These are phyloP conservation scores for Areca catechu DNA, from an alignment of 176 grass and related monocot species.

Conservation along the genomic window DNA sequence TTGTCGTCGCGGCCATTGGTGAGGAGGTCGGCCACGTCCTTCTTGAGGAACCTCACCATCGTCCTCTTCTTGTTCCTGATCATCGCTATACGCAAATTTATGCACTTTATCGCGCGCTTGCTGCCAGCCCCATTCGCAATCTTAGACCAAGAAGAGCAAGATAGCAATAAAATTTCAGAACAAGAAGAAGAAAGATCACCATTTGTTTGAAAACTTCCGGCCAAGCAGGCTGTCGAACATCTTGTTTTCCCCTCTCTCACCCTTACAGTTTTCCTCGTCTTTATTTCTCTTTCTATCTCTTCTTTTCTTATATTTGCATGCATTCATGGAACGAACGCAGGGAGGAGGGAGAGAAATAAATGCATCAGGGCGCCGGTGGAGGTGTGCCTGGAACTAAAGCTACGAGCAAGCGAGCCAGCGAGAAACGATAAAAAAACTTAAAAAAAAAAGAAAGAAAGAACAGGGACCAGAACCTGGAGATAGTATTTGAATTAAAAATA, in stretches of 20 bases:
- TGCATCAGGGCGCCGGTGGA: too few relatives aligned
- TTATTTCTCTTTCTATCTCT: neutral
- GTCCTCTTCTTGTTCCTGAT: slow-evolving; percentile 79
- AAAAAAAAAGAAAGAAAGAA: too few relatives aligned
- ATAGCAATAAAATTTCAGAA: slow-evolving; percentile 1
- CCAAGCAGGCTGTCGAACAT: slow-evolving; percentile 69
- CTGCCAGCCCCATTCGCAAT: slow-evolving; percentile 20
- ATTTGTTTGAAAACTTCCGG: slow-evolving; percentile 76
- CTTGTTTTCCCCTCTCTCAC: too few relatives aligned
- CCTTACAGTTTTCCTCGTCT: too few relatives aligned
- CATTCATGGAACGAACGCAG: too few relatives aligned
- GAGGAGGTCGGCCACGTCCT: slow-evolving; percentile 86
- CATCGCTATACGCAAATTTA: slow-evolving; percentile 40
- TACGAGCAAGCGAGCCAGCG: too few relatives aligned
- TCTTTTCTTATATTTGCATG: neutral
- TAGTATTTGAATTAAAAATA: too few relatives aligned
- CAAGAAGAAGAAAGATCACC: slow-evolving; percentile 22
- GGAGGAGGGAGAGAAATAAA: too few relatives aligned
- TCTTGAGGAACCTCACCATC: slow-evolving; percentile 71
- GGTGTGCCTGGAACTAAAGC: too few relatives aligned
- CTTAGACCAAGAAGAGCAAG: slow-evolving; percentile 11
- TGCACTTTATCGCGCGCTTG: slow-evolving; percentile 70
- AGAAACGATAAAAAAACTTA: too few relatives aligned
- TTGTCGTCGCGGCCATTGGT: slow-evolving; percentile 51
- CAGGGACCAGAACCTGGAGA: too few relatives aligned